Base-by-base conservation (phyloP, 1,284 basidiomycete species). In the Cryptococcus sp. region DNA sequence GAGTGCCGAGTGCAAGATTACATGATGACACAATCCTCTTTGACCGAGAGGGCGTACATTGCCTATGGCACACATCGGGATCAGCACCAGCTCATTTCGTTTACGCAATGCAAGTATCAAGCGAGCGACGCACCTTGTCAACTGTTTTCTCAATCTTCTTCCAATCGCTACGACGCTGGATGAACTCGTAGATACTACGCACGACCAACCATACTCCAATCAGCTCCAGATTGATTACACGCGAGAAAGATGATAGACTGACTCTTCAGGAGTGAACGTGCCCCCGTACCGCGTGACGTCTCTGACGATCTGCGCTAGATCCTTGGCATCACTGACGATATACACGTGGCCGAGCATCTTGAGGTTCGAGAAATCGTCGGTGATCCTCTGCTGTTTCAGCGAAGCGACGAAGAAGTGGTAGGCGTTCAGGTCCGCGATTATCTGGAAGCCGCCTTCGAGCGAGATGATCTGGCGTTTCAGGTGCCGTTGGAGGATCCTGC, bases 341-440 rank as follows among this genome's bases (percentile, higher is more conserved):
- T 88, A 99, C 8, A 98, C 90, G 71, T 96, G 93, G 0, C 93
- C 94, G 7, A 98, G 82, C 90, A 97, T 94, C 78, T 96, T 97
- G 56, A 99, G 83, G 67, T 93, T 88, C 16, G 92, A 88, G 69
- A 98, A 98, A 65, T 96, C 92, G 0, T 87, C 83, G 0, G 87
- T 87, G 20, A 98, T 87, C 23, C 82, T 66, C 47, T 77, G 80
- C 61, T 81, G 80, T 52, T 88, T 92, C 50, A 96, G 82, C 15
- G 88, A 88, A 0, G 87, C 80, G 51, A 98, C 88, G 77, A 98
- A 99, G 0, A 85, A 77, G 74, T 96, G 86, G 77, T 98, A 97
- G 1, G 89, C 86, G 76, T 98, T 98, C 62, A 99, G 80, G 77
- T 99, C 96, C 1, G 93, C 89, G 57, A 99, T 98, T 58, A 98